These are phyloP conservation scores for Pneumocystis sp. DNA, from an alignment of 1,139 yeast species.

Conservation along the genomic window DNA sequence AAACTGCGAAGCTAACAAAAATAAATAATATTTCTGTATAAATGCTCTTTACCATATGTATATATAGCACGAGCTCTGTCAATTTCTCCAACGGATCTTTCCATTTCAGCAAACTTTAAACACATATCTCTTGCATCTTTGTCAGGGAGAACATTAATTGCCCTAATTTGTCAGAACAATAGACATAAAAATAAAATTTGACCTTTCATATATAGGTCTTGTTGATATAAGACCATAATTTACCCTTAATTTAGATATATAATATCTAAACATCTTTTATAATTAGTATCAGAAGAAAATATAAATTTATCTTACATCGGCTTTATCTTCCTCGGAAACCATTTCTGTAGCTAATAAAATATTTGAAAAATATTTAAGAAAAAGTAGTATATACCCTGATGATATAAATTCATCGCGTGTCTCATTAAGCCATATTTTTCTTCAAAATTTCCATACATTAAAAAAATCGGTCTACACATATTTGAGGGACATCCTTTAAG, in stretches of 20 bases:
- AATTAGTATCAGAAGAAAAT: not conserved
- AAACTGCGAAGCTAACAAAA: conserved; percentile 29
- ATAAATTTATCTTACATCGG: conserved; percentile 15
- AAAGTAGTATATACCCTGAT: conserved; percentile 26
- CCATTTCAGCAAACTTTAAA: conserved; percentile 34
- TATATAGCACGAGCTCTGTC: conserved; percentile 49
- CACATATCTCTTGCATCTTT: conserved; percentile 23
- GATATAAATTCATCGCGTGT: conserved; percentile 32
- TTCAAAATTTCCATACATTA: conserved; percentile 52
- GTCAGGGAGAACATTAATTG: conserved; percentile 30
- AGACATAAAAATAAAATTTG: not conserved
- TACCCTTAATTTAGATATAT: conserved; percentile 23
- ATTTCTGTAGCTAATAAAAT: conserved; percentile 4
- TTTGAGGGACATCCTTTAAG: conserved; percentile 36
- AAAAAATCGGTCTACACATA: conserved; percentile 34
- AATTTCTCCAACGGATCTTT: conserved; percentile 34
- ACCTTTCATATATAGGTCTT: conserved; percentile 27
- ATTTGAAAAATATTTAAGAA: not conserved
- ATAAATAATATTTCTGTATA: conserved; percentile 16
- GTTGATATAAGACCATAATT: conserved; percentile 27
- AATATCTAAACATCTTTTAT: conserved; percentile 22
- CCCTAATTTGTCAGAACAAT: conserved; percentile 17
- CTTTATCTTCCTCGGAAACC: conserved; percentile 24
- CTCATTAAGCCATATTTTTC: conserved; percentile 33
- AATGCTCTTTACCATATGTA: conserved; percentile 23